Evolutionary conservation across 2,329 filamentous ascomycete species (phyloP), one percentile per base, ranked within the genome.

Genomic region (Aciculosporium take): DNA sequence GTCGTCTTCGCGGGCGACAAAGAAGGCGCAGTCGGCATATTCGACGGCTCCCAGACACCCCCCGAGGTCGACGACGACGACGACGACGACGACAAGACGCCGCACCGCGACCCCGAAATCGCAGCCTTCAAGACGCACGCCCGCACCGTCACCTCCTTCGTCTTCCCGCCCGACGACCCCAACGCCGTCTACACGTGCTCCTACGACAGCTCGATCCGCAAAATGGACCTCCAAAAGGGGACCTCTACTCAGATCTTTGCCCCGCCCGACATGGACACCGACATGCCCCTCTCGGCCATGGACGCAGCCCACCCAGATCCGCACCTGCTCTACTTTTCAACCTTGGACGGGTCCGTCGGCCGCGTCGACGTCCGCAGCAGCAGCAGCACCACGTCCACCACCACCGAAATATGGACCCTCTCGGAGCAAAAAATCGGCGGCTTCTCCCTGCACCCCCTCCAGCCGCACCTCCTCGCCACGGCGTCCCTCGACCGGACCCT

Each of bases 351-450:
- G 2, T 69, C 68, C 0, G 79, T 96, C 23, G 88, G 88, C 0
- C 78, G 82, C 1, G 79, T 91, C 53, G 91, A 98, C 53, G 70
- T 81, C 41, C 77, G 89, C 7, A 69, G 72, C 0, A 64, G 72
- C 0, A 64, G 68, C 0, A 59, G 69, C 0, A 62, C 63, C 6
- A 68, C 76, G 0, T 64, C 68, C 0, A 59, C 69, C 0, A 62
- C 63, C 6, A 68, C 76, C 3, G 74, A 86, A 13, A 65, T 83
- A 1, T 93, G 85, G 73, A 70, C 76, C 7, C 66, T 96, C 0
- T 83, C 80, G 0, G 87, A 93, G 40, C 88, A 94, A 59, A 98
- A 98, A 56, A 95, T 98, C 41, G 91, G 91, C 15, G 91, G 91
- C 0, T 96, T 96, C 60, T 83, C 81, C 0, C 61, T 95, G 2